phyloP scores from a whole-genome alignment of 805 yeast species.

The Zygoascus biomembranicola region DNA sequence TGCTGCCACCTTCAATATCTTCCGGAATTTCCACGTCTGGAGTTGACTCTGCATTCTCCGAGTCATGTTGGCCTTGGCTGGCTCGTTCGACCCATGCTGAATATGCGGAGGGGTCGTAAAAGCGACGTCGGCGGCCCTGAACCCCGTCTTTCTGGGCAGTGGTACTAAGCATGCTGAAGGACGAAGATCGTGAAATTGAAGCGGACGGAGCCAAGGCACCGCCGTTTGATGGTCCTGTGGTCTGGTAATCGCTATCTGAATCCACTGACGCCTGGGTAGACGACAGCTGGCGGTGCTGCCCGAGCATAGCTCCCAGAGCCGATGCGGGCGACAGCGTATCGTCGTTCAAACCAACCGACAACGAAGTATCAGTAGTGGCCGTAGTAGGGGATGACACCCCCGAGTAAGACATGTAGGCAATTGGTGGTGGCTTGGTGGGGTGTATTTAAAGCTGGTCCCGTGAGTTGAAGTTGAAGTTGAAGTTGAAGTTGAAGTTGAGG shows the following conservation, averaged over 20 bases:
- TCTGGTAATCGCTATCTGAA: slow-evolving; percentile 22
- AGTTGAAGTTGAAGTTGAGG: too few relatives aligned
- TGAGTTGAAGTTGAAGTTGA: too few relatives aligned
- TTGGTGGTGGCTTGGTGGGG: too few relatives aligned
- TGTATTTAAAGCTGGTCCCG: too few relatives aligned
- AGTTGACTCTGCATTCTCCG: neutral
- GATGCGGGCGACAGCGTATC: neutral
- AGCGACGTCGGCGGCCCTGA: slow-evolving; percentile 51
- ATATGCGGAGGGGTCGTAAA: slow-evolving; percentile 31
- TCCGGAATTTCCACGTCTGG: neutral
- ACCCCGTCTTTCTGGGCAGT: slow-evolving; percentile 70
- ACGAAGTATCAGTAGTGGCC: neutral
- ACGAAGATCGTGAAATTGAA: slow-evolving; percentile 51
- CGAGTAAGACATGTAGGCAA: neutral
- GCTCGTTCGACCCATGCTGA: slow-evolving; percentile 10
- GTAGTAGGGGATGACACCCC: neutral
- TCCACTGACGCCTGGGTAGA: slow-evolving; percentile 22
- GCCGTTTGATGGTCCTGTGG: slow-evolving; percentile 3
- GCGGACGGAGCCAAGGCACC: slow-evolving; percentile 32
- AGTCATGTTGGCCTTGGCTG: slow-evolving; percentile 1
- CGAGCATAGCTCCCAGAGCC: neutral
- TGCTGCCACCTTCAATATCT: neutral
- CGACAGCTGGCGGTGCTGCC: neutral
- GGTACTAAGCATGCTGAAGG: slow-evolving; percentile 56
- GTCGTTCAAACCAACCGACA: neutral